phyloP scores from a whole-genome alignment of 1,284 basidiomycete species.

The Ceratobasidium sp. region DNA sequence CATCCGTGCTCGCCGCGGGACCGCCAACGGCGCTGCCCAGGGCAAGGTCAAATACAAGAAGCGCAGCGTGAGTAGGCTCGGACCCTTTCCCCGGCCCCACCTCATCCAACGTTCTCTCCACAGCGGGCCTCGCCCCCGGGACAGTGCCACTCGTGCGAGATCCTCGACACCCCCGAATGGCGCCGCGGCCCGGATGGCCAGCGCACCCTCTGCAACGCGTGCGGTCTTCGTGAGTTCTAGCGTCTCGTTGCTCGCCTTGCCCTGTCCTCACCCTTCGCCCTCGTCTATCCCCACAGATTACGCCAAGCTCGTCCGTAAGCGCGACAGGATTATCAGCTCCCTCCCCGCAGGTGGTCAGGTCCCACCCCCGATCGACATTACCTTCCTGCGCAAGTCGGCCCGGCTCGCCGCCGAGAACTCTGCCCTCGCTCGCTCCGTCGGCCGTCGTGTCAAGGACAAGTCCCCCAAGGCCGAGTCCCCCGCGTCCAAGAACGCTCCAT shows the following conservation, averaged over 20 bases:
- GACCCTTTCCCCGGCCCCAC: not conserved
- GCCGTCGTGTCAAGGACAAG: not conserved
- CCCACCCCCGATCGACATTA: slow-evolving; percentile 33
- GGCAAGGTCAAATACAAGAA: slow-evolving; percentile 45
- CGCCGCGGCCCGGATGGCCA: slow-evolving; percentile 46
- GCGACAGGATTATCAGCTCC: slow-evolving; percentile 10
- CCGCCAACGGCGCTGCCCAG: not conserved
- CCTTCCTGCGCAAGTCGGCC: slow-evolving; percentile 25
- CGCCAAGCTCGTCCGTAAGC: slow-evolving; percentile 44
- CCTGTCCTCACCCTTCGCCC: not conserved
- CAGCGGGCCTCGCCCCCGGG: slow-evolving; percentile 43
- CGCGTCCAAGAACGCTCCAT: not conserved
- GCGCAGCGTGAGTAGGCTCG: slow-evolving; percentile 41
- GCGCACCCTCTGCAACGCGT: slow-evolving; percentile 46
- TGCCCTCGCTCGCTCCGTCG: slow-evolving; percentile 8
- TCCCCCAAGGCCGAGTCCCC: not conserved
- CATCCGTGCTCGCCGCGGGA: slow-evolving; percentile 24
- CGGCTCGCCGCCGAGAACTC: slow-evolving; percentile 32
- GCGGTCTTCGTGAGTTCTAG: slow-evolving; percentile 45
- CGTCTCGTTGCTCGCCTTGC: not conserved
- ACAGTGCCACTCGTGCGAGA: slow-evolving; percentile 43
- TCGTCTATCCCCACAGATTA: slow-evolving; percentile 41
- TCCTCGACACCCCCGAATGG: slow-evolving; percentile 46
- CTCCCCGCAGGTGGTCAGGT: slow-evolving; percentile 6
- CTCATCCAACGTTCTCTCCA: not conserved